Conservation (phyloP, 805 yeast species). For the Ogataea pilisensis region DNA sequence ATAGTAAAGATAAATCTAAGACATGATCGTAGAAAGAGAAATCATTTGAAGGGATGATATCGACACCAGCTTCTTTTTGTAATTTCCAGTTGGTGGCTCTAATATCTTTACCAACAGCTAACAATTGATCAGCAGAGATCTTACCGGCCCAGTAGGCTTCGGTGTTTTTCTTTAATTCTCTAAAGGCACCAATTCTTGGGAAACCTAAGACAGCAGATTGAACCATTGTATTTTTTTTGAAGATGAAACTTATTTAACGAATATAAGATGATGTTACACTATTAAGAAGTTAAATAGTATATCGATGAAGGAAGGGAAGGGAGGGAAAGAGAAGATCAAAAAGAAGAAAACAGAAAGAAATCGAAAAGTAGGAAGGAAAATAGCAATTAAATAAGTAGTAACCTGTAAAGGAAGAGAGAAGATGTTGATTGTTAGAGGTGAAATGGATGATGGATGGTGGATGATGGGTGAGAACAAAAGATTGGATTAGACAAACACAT, state of each 20-base stretch:
- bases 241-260: neutral
- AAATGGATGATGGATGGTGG: neutral
- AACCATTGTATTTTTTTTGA: conserved; percentile 55
- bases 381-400: neutral
- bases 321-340: neutral
- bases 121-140: conserved; percentile 78
- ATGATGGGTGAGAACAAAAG: too few species aligned
- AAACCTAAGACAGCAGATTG: conserved; percentile 96
- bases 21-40: conserved; percentile 98
- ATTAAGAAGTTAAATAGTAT: neutral
- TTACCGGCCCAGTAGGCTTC: conserved; percentile 99
- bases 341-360: neutral
- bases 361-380: neutral
- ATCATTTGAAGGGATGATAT: conserved; percentile 94
- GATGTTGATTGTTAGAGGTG: too few species aligned
- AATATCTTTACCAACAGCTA: conserved; percentile 90
- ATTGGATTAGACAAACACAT: too few species aligned
- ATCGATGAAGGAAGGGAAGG: neutral
- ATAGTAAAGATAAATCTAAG: conserved; percentile 83
- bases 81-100: conserved; percentile 97
- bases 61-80: conserved; percentile 96
- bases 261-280: conserved; percentile 2
- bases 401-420: neutral
- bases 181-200: conserved; percentile 99
- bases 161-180: conserved; percentile 98